Base-by-base conservation (phyloP, 2,329 filamentous ascomycete genomes). In the Colletotrichum neosansevieriae region DNA sequence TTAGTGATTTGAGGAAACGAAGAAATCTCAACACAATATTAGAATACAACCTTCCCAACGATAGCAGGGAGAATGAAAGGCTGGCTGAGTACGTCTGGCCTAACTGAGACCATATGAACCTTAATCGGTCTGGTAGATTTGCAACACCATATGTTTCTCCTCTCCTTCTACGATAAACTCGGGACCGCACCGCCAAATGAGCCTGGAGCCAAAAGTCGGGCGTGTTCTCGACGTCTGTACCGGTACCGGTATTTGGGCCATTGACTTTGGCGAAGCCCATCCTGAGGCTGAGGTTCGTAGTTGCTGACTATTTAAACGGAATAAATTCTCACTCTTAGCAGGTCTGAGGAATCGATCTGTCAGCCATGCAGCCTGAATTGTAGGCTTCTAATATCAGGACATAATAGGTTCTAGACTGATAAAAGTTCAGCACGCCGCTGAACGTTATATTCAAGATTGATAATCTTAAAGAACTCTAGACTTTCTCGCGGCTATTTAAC, bases 401-500 rank as follows among this genome's bases (percentile, higher is more conserved):
- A 0, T 0, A 1, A n/a, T 11, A 38, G 36, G 3, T 38, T 11
- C 6, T 13, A 38, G 12, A 38, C 36, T 29, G 1, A 38, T 2
- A 38, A 13, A 38, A 38, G 36, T 21, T 38, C 12, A 81, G 80
- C 72, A 75, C 83, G n/a, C 79, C 80, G 0, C 76, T 76, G 0
- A 82, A 81, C 65, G 71, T 80, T 2, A 69, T 72, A 6, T 82
- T 83, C 58, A 74, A 80, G 64, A 75, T 83, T 45, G 81, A 83
- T 51, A 79, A 82, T 62, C 19, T 76, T 1, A 71, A 77, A 45
- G 40, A 73, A 11, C 71, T 71, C 7, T 75, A 72, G 74, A 72
- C 72, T 7, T 76, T 71, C 69, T 21, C 71, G 1, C 71, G 74
- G 19, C 80, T 82, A 0, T 88, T 88, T 74, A 88, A 90, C 76